Base-by-base conservation (phyloP, 1,284 basidiomycete species). In the Leccinum subatratum region DNA sequence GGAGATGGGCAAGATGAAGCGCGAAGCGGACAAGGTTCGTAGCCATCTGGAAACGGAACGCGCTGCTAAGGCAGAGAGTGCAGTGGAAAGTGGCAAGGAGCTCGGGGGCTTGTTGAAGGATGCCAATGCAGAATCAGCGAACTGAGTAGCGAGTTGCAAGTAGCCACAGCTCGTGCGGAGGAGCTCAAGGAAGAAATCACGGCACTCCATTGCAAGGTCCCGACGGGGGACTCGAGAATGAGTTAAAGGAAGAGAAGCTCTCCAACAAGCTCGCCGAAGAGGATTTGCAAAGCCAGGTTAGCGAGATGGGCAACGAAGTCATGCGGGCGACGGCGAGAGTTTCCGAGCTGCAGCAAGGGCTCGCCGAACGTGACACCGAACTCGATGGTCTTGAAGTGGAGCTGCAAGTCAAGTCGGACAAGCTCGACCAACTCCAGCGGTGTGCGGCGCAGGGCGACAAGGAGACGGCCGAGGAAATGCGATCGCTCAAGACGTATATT, bases 91-190 rank as follows among this genome's bases (percentile, higher is more conserved):
- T 64, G 86, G 83, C 42, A 82, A 82, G 67, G 90, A 90, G 62
- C 80, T 91, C 1, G 89, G 88, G 3, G 83, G 83, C 2, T 87
- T 87, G 67, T 73, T 92, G 64, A 83, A 82, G 67, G 85, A 85
- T 48, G 86, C 87, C 14, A 88, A 91, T 66, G 82, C 86, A 66
- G 81, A 82, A 76, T 88, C 20, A 81, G 78, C 32, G 77, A 82
- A 61, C 77, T 86, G 59, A 82, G 83, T 71, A 79, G 80, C 8
- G 85, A 90, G 64, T 74, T 90, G 45, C 81, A 83, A 70, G 82
- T 80, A 62, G 84, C 87, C n/a, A 85, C 82, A 67, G 73, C 78
- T 6, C 83, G 86, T 64, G 82, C 86, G 64, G 37, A 59, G n/a
- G 72, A 75, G 2, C 64, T 72, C 30, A 67, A 75, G 39, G 72